Evolutionary conservation across 371 early-diverging fungal species (phyloP).

Genomic region (Rhizomucor pusillus): DNA sequence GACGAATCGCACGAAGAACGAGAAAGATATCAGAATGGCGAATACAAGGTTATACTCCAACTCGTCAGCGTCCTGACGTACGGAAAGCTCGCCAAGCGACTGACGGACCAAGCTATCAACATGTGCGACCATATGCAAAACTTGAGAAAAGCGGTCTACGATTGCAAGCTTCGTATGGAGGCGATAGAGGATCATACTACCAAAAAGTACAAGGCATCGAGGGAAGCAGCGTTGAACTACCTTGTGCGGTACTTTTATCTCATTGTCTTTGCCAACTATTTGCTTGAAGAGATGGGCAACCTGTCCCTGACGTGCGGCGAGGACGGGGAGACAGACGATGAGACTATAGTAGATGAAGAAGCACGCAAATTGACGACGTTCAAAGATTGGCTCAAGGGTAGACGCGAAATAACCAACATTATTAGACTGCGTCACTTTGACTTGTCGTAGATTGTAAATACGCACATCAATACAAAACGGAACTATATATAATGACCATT

Average conservation of each 20-base stretch:
- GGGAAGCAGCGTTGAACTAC: slow-evolving; percentile 57
- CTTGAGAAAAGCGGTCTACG: slow-evolving; percentile 65
- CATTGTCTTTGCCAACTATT: slow-evolving; percentile 71
- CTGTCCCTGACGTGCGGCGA: neutral
- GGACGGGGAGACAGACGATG: slow-evolving; percentile 11
- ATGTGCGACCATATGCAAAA: slow-evolving; percentile 79
- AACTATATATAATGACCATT: no score
- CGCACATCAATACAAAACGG: no score
- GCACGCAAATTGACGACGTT: slow-evolving; percentile 43
- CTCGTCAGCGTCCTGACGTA: slow-evolving; percentile 64
- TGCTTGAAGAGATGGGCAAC: slow-evolving; percentile 56
- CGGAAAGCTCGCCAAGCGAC: slow-evolving; percentile 67
- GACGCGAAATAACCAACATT: slow-evolving; percentile 54
- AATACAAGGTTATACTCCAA: slow-evolving; percentile 66
- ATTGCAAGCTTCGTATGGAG: slow-evolving; percentile 60
- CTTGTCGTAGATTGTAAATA: no score
- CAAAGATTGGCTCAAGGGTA: slow-evolving; percentile 48
- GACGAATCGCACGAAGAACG: slow-evolving; percentile 43
- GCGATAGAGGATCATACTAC: slow-evolving; percentile 45
- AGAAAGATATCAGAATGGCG: slow-evolving; percentile 55
- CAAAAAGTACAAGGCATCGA: slow-evolving; percentile 45
- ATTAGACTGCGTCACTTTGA: slow-evolving; percentile 30
- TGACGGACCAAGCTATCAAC: slow-evolving; percentile 74
- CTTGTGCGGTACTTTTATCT: slow-evolving; percentile 72
- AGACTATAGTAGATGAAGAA: slow-evolving; percentile 27